Percentiles rank a stretch among this genome's conserved stretches.
These are phyloP conservation scores for Fusarium redolens DNA, from an alignment of 2,329 filamentous ascomycete genomes.

Conservation along the genomic window DNA sequence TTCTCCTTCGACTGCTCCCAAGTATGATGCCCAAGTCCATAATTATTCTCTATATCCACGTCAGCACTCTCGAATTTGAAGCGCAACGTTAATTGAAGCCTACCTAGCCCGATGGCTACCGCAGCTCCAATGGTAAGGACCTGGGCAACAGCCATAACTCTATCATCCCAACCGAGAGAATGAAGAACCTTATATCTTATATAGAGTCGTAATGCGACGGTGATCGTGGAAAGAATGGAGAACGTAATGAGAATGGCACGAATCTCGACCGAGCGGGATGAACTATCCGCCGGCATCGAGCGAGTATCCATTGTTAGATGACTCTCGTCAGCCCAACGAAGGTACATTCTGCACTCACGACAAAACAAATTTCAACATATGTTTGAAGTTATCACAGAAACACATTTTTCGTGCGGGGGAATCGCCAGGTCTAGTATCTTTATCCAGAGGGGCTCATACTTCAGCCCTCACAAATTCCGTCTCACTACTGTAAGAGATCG, in stretches of 20 bases:
- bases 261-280: constrained; percentile 18
- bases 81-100: fast-evolving
- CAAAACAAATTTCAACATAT: neutral
- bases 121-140: constrained; percentile 4
- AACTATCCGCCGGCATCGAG: neutral
- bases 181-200: constrained; percentile 2
- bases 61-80: neutral
- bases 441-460: neutral
- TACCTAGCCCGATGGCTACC: constrained; percentile 19
- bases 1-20: constrained; percentile 5
- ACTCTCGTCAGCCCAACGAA: neutral
- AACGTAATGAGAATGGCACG: constrained; percentile 1
- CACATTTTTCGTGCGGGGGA: neutral
- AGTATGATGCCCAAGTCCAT: constrained; percentile 23
- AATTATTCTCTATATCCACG: neutral
- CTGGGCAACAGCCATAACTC: constrained; percentile 10
- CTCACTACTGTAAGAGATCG: neutral
- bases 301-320: neutral
- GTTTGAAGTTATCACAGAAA: neutral
- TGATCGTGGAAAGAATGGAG: constrained; percentile 7
- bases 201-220: constrained; percentile 5
- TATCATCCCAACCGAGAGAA: constrained; percentile 24
- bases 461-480: neutral
- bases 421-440: neutral
- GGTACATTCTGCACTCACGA: neutral